phyloP scores from a whole-genome alignment of 192 early-diverging fungal genomes.

The Linnemannia hyalina region DNA sequence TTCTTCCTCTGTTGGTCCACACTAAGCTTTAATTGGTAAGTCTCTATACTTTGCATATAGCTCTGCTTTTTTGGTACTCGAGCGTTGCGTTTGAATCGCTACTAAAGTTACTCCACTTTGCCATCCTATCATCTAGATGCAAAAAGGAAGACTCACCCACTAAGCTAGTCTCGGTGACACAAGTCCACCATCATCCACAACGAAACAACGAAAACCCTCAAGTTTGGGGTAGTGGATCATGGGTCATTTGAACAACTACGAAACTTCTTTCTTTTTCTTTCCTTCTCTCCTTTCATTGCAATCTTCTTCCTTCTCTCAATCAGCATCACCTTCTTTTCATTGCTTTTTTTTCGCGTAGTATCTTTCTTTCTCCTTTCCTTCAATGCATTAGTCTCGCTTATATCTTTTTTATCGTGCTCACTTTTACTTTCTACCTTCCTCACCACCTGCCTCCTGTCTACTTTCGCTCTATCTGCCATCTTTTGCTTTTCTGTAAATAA shows the following conservation, averaged over 20 bases:
- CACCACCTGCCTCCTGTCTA: background rate
- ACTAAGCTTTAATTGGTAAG: background rate
- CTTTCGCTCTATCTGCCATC: too few relatives aligned
- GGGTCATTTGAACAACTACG: background rate
- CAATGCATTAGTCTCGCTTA: background rate
- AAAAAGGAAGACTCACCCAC: too few relatives aligned
- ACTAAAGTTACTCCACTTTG: too few relatives aligned
- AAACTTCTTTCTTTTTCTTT: background rate
- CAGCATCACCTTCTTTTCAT: background rate
- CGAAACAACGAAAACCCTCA: too few relatives aligned
- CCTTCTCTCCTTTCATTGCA: background rate
- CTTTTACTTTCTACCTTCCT: background rate
- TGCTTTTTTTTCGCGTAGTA: background rate
- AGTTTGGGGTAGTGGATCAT: background rate
- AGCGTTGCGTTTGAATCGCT: too few relatives aligned
- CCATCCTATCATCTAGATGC: too few relatives aligned
- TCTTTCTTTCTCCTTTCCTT: background rate
- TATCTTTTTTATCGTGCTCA: background rate
- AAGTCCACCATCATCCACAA: too few relatives aligned
- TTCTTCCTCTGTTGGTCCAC: slow-evolving; percentile 10
- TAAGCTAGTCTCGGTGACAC: too few relatives aligned
- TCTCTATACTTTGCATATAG: background rate
- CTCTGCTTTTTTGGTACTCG: too few relatives aligned
- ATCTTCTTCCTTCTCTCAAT: background rate
- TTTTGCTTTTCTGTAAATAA: slow-evolving; percentile 1